Base-by-base conservation (phyloP, 192 early-diverging fungal genomes). In the Coemansia sp. region DNA sequence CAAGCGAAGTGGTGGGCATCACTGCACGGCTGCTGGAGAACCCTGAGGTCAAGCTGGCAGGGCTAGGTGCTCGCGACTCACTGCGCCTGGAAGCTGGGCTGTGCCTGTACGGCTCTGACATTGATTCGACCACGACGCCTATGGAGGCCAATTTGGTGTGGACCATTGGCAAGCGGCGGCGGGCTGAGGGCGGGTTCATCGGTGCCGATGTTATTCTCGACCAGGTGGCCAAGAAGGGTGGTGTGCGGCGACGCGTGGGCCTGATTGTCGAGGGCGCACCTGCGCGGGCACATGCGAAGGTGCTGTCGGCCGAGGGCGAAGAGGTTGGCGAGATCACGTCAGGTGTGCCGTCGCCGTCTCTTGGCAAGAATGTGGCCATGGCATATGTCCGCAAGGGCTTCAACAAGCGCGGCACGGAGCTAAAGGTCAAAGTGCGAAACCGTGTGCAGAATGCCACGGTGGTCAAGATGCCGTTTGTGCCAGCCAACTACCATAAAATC, bases 341-440 rank as follows among this genome's bases (percentile, higher is more conserved):
- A 9, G 96, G 96, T 12, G 88, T 89, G 58, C 96, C 96, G 21
- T 86, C 88, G 5, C 96, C 96, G 3, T 84, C 85, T 3, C 81
- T 94, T 36, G 91, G 92, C 78, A 89, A 94, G 80, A 99, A 99
- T 80, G 80, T 99, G 57, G 96, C 94, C 12, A 99, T 99, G 94
- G 96, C 88, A 0, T 96, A 96, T 58, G 91, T 99, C 37, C 78
- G 85, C 68, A 83, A 83, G 55, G 93, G 94, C 9, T 81, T 85
- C 74, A 90, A 93, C 79, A 97, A 97, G 84, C 71, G 68, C 18
- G 91, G 88, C n/a, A 97, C 96, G n/a, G 81, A 86, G 55, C 79
- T 99, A 30, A 77, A 86, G 78, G 94, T 99, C 44, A 85, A 88
- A 64, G 96, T 99, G 43, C 86, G 96, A 69, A 86, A 86, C 65